phyloP scores from a whole-genome alignment of 2,329 filamentous ascomycete genomes.

The Diplodia mutila region DNA sequence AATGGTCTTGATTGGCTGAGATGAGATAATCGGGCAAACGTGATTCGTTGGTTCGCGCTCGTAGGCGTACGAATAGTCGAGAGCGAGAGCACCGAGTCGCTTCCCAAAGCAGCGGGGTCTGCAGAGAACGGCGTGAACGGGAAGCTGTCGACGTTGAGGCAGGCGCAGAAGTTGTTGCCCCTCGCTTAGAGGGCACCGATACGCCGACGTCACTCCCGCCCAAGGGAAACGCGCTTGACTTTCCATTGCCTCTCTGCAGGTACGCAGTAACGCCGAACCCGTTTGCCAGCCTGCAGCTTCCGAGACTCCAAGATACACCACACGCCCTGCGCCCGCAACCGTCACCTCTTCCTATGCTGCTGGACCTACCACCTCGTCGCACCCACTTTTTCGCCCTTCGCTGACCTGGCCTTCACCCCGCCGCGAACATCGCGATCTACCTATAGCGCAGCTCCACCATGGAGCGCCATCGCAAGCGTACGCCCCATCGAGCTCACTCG shows the following conservation, averaged over 20 bases:
- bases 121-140: background rate
- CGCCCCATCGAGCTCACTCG: background rate
- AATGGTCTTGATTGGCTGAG: background rate
- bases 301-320: background rate
- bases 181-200: slow-evolving; percentile 23
- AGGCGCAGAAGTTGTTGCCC: slow-evolving; percentile 11
- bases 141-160: background rate
- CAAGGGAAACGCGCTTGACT: slow-evolving; percentile 18
- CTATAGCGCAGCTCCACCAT: slow-evolving; percentile 39
- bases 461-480: slow-evolving; percentile 57
- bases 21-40: background rate
- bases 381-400: slow-evolving; percentile 33
- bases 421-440: slow-evolving; percentile 24
- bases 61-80: background rate
- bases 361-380: slow-evolving; percentile 16
- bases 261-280: slow-evolving; percentile 17
- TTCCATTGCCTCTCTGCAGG: slow-evolving; percentile 17
- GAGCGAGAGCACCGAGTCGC: background rate
- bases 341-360: slow-evolving; percentile 20
- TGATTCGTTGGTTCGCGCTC: background rate
- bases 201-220: slow-evolving; percentile 22
- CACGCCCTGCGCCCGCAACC: background rate
- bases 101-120: background rate
- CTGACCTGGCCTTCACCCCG: slow-evolving; percentile 31
- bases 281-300: slow-evolving; percentile 5